Evolutionary conservation across 352 stramenopile genomes (phyloP).

Genomic region (Nothophytophthora sp.): DNA sequence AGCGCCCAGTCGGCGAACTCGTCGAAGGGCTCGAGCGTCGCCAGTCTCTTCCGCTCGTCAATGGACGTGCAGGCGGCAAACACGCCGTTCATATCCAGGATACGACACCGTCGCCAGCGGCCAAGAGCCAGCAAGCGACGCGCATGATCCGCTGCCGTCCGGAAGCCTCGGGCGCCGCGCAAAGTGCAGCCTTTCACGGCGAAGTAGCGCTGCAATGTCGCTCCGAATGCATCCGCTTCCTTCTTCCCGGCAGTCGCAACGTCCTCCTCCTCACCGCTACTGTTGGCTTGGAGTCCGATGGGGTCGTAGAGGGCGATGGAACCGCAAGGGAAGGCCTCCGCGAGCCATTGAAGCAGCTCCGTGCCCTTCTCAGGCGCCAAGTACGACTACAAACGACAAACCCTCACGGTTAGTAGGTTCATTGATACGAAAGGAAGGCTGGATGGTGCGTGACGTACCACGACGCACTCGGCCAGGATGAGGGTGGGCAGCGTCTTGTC

Average conservation of each 20-base stretch:
- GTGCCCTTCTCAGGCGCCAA: constrained; percentile 52
- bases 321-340: constrained; percentile 31
- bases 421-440: no score
- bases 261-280: constrained; percentile 1
- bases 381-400: constrained; percentile 49
- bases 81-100: constrained; percentile 72
- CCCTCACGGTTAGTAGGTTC: no score
- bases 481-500: constrained; percentile 51
- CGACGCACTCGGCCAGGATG: constrained; percentile 67
- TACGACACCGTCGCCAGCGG: constrained; percentile 41
- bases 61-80: constrained; percentile 33
- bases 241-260: background rate
- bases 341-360: constrained; percentile 46
- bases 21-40: constrained; percentile 65
- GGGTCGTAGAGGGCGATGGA: constrained; percentile 70
- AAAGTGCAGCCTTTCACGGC: constrained; percentile 67
- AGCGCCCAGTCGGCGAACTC: constrained; percentile 68
- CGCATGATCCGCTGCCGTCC: constrained; percentile 39
- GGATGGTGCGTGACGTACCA: constrained; percentile 56
- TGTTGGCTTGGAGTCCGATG: constrained; percentile 33
- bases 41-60: constrained; percentile 48
- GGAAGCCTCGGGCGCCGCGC: constrained; percentile 40
- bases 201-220: constrained; percentile 65
- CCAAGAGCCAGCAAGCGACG: constrained; percentile 28
- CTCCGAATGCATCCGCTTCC: constrained; percentile 37